These are phyloP conservation scores for Solanum sitiens DNA, from an alignment of 257 asterid species.

Conservation along the genomic window DNA sequence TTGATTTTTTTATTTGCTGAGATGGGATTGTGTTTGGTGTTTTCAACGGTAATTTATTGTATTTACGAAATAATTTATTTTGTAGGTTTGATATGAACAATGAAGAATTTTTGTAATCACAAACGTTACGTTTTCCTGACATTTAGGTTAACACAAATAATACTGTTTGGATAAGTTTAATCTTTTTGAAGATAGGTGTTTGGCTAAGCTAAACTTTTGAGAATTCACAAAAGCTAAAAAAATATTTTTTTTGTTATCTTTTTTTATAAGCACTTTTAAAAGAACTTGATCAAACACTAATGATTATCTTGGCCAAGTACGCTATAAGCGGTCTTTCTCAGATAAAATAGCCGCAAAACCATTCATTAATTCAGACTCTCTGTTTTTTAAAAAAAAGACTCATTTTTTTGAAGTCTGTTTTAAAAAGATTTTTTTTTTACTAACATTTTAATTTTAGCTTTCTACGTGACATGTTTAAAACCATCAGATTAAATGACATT, in stretches of 20 bases:
- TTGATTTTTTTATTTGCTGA: not conserved
- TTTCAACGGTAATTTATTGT: too few relatives aligned
- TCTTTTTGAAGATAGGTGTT: not conserved
- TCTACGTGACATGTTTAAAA: too few relatives aligned
- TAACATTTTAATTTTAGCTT: too few relatives aligned
- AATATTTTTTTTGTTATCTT: too few relatives aligned
- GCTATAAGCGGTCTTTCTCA: too few relatives aligned
- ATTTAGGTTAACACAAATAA: not conserved
- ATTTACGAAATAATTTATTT: not conserved
- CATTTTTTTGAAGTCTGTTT: too few relatives aligned
- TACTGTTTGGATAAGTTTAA: not conserved
- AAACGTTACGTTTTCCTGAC: not conserved
- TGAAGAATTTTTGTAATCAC: not conserved
- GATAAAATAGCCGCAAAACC: not conserved
- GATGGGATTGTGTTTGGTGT: too few relatives aligned
- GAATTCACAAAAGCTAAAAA: not conserved
- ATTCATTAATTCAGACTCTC: not conserved
- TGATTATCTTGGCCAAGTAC: not conserved
- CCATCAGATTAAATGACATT: too few relatives aligned
- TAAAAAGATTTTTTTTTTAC: too few relatives aligned
- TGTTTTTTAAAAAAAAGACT: too few relatives aligned
- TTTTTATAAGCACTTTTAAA: too few relatives aligned
- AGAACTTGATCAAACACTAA: too few relatives aligned
- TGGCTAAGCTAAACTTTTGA: not conserved
- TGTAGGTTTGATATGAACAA: not conserved